Evolutionary conservation across 331 rosid genomes (phyloP), one percentile per base, ranked within the genome.

Genomic region (Malus hybrid): DNA sequence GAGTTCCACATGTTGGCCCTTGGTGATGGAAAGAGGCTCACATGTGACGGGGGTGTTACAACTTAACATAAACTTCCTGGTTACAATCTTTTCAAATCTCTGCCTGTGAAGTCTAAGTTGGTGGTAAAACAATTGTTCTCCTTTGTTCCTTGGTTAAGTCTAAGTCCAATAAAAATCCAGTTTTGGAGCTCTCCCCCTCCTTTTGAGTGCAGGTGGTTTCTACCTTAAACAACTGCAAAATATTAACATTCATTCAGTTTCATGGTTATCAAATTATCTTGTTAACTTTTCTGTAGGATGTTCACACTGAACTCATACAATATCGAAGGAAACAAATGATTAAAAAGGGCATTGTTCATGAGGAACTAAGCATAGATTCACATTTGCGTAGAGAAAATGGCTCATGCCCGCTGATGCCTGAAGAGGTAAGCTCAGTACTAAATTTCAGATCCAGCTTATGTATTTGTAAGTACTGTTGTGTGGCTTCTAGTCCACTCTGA

Each of bases 271-370:
- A 80, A 70, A 60, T 81, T 78, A 56, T 80, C 78, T 76, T 77
- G 65, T 80, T 70, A 73, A 82, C 75, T 67, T 79, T 79, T 78
- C 24, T 84, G 73, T 86, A 95, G 99, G 99, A 95, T 90, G 89
- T 95, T 29, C 99, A 95, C 84, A 83, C 96, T 76, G 99, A 95
- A 83, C 97, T 95, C 79, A 95, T 95, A 75, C 97, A 95, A 74
- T 84, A 92, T 59, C 96, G 84, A 75, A 89, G 99, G 88, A 92
- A 89, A 44, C 88, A 86, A 80, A 87, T 95, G 99, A 90, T 92
- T 33, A 90, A 90, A 78, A 82, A 73, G 29, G 90, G 88, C 67
- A 83, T 89, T 81, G 76, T 92, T 67, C 75, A 78, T 13, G 99
- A 83, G 48, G 87, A 88, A 73, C 77, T 89, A 76, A 84, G 82